Conservation (phyloP, 768 basidiomycete species). For the Melanogaster broomeanus region DNA sequence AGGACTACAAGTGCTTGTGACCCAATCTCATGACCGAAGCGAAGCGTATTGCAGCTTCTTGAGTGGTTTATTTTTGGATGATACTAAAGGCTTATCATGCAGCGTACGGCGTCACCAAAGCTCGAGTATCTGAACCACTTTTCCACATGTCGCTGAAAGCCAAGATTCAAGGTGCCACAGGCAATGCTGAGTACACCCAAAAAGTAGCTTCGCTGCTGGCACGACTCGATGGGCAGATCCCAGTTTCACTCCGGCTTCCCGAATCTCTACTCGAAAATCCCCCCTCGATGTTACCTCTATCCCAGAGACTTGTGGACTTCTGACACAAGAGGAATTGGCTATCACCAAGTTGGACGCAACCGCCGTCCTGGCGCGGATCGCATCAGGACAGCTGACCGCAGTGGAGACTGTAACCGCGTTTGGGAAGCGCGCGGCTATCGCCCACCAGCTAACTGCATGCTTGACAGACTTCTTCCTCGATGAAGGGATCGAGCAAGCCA, state of each 20-base stretch:
- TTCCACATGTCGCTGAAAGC: slow-evolving; percentile 18
- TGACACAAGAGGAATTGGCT: slow-evolving; percentile 33
- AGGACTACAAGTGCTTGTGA: neutral
- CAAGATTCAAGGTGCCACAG: slow-evolving; percentile 23
- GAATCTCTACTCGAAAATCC: slow-evolving; percentile 17
- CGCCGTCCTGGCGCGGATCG: slow-evolving; percentile 29
- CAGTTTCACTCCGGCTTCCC: slow-evolving; percentile 16
- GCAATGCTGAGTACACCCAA: slow-evolving; percentile 19
- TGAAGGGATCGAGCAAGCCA: slow-evolving; percentile 39
- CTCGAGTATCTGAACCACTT: neutral
- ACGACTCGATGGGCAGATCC: slow-evolving; percentile 27
- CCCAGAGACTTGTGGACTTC: slow-evolving; percentile 32
- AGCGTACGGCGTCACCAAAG: neutral
- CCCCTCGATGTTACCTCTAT: slow-evolving; percentile 36
- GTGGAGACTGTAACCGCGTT: slow-evolving; percentile 45
- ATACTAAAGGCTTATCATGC: neutral
- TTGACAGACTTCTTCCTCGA: slow-evolving; percentile 49
- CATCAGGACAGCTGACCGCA: slow-evolving; percentile 32
- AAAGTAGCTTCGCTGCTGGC: slow-evolving; percentile 17
- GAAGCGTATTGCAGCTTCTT: neutral
- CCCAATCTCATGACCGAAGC: neutral
- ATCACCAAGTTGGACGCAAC: slow-evolving; percentile 41
- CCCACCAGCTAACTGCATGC: slow-evolving; percentile 46
- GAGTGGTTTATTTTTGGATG: neutral
- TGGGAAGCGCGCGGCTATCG: slow-evolving; percentile 52